Evolutionary conservation across 805 yeast genomes (phyloP), one percentile per base, ranked within the genome.

Genomic region (Citeromyces matritensis): DNA sequence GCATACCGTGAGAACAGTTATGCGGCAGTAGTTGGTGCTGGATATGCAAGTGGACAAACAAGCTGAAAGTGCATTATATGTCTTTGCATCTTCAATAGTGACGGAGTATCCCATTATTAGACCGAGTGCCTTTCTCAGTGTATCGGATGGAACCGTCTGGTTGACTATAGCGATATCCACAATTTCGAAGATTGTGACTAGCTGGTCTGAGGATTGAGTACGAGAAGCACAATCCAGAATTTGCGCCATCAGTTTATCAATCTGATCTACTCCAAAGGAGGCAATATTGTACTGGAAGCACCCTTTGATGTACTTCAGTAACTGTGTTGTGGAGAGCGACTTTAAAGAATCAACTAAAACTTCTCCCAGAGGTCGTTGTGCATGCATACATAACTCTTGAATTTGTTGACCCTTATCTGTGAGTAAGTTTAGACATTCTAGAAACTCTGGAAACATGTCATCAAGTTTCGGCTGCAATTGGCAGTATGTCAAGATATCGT

Each of bases 401-500:
- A 49, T 38, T 12, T 44, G 44, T 12, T 32, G 21, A 8, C 53
- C 53, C 29, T 38, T 31, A 64, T 54, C 59, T 71, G 45, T 53
- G 68, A 36, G 53, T 55, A 10, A 63, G 61, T n/a, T n/a, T n/a
- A n/a, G n/a, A n/a, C n/a, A n/a, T n/a, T 41, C 67, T 63, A 30
- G 60, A 63, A 35, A 65, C 65, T 57, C 63, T 71, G 48, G 67
- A 64, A 40, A 48, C 19, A 41, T 21, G 17, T 41, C n/a, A 8
- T 61, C 68, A 37, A 69, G 61, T 38, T 73, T 76, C 3, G 63
- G 63, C 33, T 71, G 39, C 10, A 57, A 39, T 11, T 59, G 43
- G 36, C 75, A 64, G 36, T 49, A 62, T 3, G 44, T 40, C 23
- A 69, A 48, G 1, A 81, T 65, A 30, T 75, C 79, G 34, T 65